Base-by-base conservation (phyloP, 495 filamentous ascomycete genomes). In the Penicillium bialowiezense region DNA sequence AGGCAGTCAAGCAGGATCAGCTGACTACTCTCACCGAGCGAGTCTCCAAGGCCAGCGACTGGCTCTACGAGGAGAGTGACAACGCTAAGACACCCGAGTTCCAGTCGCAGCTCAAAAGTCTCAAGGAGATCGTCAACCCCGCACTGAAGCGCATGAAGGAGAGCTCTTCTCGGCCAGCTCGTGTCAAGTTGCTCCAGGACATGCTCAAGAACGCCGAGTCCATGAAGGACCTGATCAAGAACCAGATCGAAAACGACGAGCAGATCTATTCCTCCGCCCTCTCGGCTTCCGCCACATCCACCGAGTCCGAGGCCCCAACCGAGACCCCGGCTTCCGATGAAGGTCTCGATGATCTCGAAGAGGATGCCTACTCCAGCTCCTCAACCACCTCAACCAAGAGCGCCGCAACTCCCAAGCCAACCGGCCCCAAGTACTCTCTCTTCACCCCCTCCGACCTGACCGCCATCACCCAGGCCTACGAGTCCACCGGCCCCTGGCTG, bases 31-130 rank as follows among this genome's bases (percentile, higher is more conserved):
- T 97, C 10, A 78, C 85, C 54, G 69, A 81, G 46, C 82, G 82
- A 57, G 73, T 84, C 33, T 77, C 76, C 26, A 81, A 80, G 14
- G 80, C 85, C 9, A 86, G 86, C 49, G 90, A 96, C 29, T 97
- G 93, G 92, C 80, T 98, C 26, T 95, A 96, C 62, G 87, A 78
- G 29, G 89, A 91, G 43, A 90, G 92, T 35, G 82, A 80, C 6
- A 80, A 88, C 43, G 90, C 93, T 0, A 71, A 80, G 32, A 82
- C 81, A 18, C 78, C 84, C 2, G 84, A 82, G 17, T 78, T 96
- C 63, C 85, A 83, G 62, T 75, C 77, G 20, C 85, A 82, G 48
- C 78, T 95, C 33, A 85, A 86, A 62, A 79, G 77, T 32, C 77
- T 93, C 35, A 84, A 87, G 59, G 77, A 80, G 44, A 77, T 91